Conservation (phyloP, 768 basidiomycete genomes). For the Xerocomellus chrysenteron region DNA sequence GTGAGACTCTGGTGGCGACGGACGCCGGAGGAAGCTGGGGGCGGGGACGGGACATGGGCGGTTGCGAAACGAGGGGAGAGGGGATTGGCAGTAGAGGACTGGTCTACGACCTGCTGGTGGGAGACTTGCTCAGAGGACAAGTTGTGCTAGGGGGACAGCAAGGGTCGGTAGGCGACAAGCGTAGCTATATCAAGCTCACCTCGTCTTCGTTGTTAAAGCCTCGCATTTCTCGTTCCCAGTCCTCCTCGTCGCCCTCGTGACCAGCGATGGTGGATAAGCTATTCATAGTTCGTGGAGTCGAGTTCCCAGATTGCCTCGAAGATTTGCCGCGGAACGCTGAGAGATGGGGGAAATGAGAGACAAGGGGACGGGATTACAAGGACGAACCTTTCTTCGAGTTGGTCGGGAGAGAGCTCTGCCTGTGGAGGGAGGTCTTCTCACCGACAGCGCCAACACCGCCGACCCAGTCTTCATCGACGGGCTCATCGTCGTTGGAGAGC, state of each 20-base stretch:
- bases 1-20: conserved; percentile 81
- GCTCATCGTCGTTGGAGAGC: conserved; percentile 72
- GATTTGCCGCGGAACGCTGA: conserved; percentile 53
- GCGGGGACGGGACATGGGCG: conserved; percentile 61
- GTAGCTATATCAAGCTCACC: conserved; percentile 38
- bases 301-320: conserved; percentile 54
- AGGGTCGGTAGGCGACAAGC: background rate
- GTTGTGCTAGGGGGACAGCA: conserved; percentile 19
- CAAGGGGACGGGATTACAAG: background rate
- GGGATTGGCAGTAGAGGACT: conserved; percentile 39
- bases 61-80: conserved; percentile 61
- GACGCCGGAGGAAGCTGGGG: conserved; percentile 67
- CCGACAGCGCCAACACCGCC: conserved; percentile 81
- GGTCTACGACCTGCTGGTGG: conserved; percentile 52
- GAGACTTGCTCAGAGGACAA: conserved; percentile 28
- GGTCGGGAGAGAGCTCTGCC: conserved; percentile 80
- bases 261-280: conserved; percentile 84
- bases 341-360: conserved; percentile 9
- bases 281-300: conserved; percentile 73
- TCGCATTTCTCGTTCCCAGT: conserved; percentile 72
- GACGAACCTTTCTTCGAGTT: conserved; percentile 71
- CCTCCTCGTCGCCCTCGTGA: conserved; percentile 85
- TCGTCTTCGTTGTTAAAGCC: conserved; percentile 65
- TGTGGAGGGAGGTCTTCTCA: conserved; percentile 75
- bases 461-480: conserved; percentile 78